Evolutionary conservation across 2,329 filamentous ascomycete species (phyloP), one percentile per base, ranked within the genome.

Genomic region (Capronia americana): DNA sequence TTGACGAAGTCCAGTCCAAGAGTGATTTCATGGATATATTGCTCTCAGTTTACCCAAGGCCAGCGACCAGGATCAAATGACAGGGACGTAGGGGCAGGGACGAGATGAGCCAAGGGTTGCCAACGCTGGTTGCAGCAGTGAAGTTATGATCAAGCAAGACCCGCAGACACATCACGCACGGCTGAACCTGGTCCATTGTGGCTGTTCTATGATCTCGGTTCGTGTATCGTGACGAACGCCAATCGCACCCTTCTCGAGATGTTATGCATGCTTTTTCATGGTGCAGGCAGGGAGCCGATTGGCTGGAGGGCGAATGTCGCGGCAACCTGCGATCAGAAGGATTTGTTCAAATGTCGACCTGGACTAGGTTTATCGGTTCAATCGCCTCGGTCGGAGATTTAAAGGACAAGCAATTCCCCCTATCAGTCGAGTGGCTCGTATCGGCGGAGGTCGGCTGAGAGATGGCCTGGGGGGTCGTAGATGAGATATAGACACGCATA

Each of bases 281-380:
- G 23, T 34, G 64, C 62, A 65, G 26, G 53, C 65, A 63, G 58
- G 60, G 61, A 55, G 26, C 54, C 62, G 66, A 68, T 57, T 60
- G 65, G 61, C 46, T 38, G 30, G 6, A n/a, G 3, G 26, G 38
- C 28, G 34, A 20, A 51, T 30, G 28, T 41, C 14, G 4, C 24
- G 38, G 32, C 34, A 41, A 12, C 24, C 30, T 51, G 28, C n/a
- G 57, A 28, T 41, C 28, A 10, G 46, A 23, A 14, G 14, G 20
- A 30, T 48, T 7, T 48, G 23, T 50, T n/a, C 44, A 60, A 60
- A 23, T 26, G 38, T 20, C n/a, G 20, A 12, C 28, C 11, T 48
- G 28, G 57, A 17, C 26, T 26, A 20, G 26, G 24, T 24, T n/a
- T 32, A 50, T 28, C 24, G 28, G 24, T 41, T 28, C 26, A 10